Evolutionary conservation across 306 rosid species (phyloP).

Genomic region (Citrullus mucosospermus): DNA sequence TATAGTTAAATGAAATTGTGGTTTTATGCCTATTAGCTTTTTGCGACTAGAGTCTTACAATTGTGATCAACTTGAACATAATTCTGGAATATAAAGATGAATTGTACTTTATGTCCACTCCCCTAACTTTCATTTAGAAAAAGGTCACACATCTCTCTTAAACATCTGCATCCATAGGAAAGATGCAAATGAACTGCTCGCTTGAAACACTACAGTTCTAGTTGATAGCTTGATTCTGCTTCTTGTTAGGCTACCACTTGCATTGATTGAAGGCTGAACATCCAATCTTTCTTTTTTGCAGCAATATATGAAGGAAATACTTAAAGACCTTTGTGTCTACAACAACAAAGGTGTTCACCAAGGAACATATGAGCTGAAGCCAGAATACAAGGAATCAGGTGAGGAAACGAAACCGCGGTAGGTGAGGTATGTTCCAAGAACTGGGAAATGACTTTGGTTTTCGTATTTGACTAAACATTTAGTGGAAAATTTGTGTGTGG

Average conservation of each 20-base stretch:
- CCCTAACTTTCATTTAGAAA: not conserved
- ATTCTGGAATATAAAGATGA: not conserved
- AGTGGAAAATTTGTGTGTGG: not conserved
- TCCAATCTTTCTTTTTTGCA: constrained; percentile 25
- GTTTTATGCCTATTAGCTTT: not conserved
- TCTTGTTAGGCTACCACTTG: not conserved
- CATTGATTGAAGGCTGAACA: not conserved
- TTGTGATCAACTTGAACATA: not conserved
- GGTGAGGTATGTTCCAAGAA: not conserved
- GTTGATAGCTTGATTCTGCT: not conserved
- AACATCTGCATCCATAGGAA: not conserved
- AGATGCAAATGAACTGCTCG: not conserved
- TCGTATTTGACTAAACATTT: not conserved
- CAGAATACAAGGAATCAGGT: constrained; percentile 59
- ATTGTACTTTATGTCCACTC: not conserved
- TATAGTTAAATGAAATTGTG: not conserved
- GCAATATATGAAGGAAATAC: constrained; percentile 90
- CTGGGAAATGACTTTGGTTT: not conserved
- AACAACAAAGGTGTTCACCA: constrained; percentile 82
- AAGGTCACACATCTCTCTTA: not conserved
- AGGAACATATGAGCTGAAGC: constrained; percentile 90
- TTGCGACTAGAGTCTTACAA: not conserved
- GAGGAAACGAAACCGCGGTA: constrained; percentile 25
- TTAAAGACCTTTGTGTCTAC: constrained; percentile 75
- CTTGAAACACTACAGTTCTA: not conserved